phyloP scores from a whole-genome alignment of 2,329 filamentous ascomycete genomes.

The Arthroderma uncinatum region DNA sequence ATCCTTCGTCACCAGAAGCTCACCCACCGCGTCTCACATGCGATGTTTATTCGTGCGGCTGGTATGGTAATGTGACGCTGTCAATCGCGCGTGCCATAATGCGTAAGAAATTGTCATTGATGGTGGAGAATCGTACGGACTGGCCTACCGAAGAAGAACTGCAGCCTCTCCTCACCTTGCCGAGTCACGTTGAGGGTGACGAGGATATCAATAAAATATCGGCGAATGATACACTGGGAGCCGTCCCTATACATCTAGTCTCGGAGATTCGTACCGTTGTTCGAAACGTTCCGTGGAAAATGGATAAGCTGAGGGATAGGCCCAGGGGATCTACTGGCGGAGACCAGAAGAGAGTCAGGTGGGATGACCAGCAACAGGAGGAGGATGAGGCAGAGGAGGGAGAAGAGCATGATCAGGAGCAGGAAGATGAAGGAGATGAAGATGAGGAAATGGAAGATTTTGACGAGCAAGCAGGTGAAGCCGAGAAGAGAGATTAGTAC shows the following conservation, averaged over 20 bases:
- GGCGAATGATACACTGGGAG: constrained; percentile 21
- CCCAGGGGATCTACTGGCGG: constrained; percentile 4
- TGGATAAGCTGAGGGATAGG: constrained; percentile 6
- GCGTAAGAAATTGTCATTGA: constrained; percentile 68
- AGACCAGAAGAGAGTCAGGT: constrained; percentile 16
- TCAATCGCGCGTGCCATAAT: constrained; percentile 77
- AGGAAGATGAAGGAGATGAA: constrained; percentile 13
- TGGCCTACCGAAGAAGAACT: constrained; percentile 26
- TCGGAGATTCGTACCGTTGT: constrained; percentile 29
- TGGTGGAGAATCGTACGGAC: constrained; percentile 37
- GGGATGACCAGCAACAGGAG: constrained; percentile 17
- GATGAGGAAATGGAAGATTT: constrained; percentile 7
- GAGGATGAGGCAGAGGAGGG: constrained; percentile 13
- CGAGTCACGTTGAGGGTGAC: constrained; percentile 23
- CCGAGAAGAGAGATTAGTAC: not conserved
- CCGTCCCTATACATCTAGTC: constrained; percentile 21
- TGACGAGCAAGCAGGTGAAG: not conserved
- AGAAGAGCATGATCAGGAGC: constrained; percentile 10
- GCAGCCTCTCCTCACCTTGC: constrained; percentile 27
- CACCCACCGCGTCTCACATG: constrained; percentile 47
- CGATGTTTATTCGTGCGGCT: constrained; percentile 58
- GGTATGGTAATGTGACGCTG: constrained; percentile 72
- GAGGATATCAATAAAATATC: constrained; percentile 12
- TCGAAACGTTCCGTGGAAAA: constrained; percentile 20
- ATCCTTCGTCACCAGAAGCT: constrained; percentile 43